A percentile compares a stretch with the other conserved stretches of the same genome.
Conservation (phyloP, 805 yeast species). For the Myxozyma mucilagina region DNA sequence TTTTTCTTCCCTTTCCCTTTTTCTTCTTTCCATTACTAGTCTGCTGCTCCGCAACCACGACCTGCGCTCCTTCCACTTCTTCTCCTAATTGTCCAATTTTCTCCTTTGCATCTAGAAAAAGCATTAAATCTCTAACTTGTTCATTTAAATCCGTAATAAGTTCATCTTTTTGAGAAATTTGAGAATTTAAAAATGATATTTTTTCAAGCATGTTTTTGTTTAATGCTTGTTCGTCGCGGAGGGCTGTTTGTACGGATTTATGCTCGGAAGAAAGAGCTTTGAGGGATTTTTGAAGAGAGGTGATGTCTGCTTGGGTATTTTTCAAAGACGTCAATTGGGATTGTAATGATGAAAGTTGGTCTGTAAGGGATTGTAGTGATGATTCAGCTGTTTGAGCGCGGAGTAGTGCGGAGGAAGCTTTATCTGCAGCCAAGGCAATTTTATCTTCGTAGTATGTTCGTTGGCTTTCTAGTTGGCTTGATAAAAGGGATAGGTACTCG, state of each 20-base stretch:
- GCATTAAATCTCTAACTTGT: conserved; percentile 65
- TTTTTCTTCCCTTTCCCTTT: conserved; percentile 1
- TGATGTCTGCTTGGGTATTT: too few relatives aligned
- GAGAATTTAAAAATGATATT: conserved; percentile 42
- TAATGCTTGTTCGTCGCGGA: conserved; percentile 51
- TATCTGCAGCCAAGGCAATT: conserved; percentile 42
- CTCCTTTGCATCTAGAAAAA: conserved; percentile 69
- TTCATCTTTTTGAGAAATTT: conserved; percentile 33
- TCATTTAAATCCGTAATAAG: conserved; percentile 40
- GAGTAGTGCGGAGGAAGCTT: conserved; percentile 33
- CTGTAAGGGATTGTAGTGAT: not conserved
- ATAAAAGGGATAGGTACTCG: conserved; percentile 76
- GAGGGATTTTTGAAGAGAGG: conserved; percentile 13
- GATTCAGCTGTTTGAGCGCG: conserved; percentile 32
- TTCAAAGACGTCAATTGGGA: too few relatives aligned
- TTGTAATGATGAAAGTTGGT: too few relatives aligned
- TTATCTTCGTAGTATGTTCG: conserved; percentile 74
- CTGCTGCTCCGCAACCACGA: conserved; percentile 53
- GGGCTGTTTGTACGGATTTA: conserved; percentile 41
- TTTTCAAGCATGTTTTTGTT: conserved; percentile 47
- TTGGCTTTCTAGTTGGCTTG: conserved; percentile 83
- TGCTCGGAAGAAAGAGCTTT: conserved; percentile 34
- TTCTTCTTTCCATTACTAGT: conserved; percentile 16
- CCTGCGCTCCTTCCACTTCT: conserved; percentile 60
- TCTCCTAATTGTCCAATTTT: conserved; percentile 70